These are phyloP conservation scores for Heterobasidion annosum DNA, from an alignment of 1,284 basidiomycete genomes.

Conservation along the genomic window DNA sequence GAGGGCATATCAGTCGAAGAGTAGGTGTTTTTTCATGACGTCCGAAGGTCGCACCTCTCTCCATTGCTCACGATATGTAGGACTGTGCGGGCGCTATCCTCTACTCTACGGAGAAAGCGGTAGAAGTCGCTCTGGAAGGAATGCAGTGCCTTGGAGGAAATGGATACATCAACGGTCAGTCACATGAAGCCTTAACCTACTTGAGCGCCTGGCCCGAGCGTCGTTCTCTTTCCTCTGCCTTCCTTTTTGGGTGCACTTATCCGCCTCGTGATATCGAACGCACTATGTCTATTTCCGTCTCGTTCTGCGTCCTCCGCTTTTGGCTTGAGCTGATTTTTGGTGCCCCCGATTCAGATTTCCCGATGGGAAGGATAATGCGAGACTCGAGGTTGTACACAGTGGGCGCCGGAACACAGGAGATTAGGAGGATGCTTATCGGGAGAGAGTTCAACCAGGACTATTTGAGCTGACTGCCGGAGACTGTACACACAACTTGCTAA, in stretches of 20 bases:
- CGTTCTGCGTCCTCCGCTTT: background rate
- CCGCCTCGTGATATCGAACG: background rate
- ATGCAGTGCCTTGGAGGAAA: slow-evolving; percentile 92
- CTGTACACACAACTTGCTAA: background rate
- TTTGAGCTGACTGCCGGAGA: slow-evolving; percentile 5
- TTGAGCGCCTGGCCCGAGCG: no score
- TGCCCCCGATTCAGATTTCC: slow-evolving; percentile 56
- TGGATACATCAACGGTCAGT: slow-evolving; percentile 83
- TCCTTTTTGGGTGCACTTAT: background rate
- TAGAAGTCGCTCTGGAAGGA: slow-evolving; percentile 85
- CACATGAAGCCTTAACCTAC: background rate
- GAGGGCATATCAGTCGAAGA: slow-evolving; percentile 71
- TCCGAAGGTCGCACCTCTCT: background rate
- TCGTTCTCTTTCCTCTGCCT: no score
- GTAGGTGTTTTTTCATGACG: slow-evolving; percentile 33
- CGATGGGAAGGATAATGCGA: slow-evolving; percentile 76
- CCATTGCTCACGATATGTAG: slow-evolving; percentile 27
- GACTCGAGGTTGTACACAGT: slow-evolving; percentile 85
- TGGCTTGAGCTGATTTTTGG: background rate
- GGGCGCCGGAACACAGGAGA: slow-evolving; percentile 89
- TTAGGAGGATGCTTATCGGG: slow-evolving; percentile 84
- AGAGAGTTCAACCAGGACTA: slow-evolving; percentile 81
- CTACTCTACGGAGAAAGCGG: slow-evolving; percentile 83
- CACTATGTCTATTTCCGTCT: background rate
- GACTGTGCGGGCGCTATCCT: slow-evolving; percentile 91